Evolutionary conservation across 2,329 filamentous ascomycete genomes (phyloP), one percentile per base, ranked within the genome.

Genomic region (Diplodia seriata): DNA sequence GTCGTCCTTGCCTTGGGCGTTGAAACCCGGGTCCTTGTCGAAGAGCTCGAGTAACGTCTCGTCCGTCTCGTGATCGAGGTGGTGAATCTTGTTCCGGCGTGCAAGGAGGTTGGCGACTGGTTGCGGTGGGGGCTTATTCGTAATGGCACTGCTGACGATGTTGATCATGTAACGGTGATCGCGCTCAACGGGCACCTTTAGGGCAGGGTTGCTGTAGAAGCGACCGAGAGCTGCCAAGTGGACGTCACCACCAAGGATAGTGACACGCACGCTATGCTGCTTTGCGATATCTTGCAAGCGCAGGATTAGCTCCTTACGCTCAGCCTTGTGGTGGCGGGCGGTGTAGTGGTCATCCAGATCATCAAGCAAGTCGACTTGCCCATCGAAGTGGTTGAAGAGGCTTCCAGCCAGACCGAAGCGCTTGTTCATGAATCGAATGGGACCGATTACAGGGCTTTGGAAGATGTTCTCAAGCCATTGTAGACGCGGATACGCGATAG

Each of bases 391-490:
- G 79, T 98, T 98, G 84, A 98, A 97, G 54, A 97, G 84, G 64
- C 89, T 88, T 59, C 93, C 94, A 4, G 91, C 91, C 54, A 97
- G 81, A 68, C 94, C 94, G 72, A 98, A 97, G 31, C 94, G 88
- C 77, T 94, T 91, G 82, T 97, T 95, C 73, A 97, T 78, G 70
- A 98, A 90, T 75, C 93, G 94, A 76, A 97, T 88, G 0, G 94
- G 93, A 0, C 91, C 93, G 75, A 97, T 94, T 29, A 97, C 73
- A 0, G 94, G 94, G 69, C 92, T 96, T 18, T 87, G 86, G 73
- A 98, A 87, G 68, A 97, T 91, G 75, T 97, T 97, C 77, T 98
- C 94, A 4, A 97, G 85, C 94, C 94, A 97, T n/a, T 94, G 95
- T 66, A 97, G 85, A 73, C 94, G 92, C 1, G 84, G 85, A 71